phyloP scores from a whole-genome alignment of 441 rosid species.

The Euphorbia celastroides region DNA sequence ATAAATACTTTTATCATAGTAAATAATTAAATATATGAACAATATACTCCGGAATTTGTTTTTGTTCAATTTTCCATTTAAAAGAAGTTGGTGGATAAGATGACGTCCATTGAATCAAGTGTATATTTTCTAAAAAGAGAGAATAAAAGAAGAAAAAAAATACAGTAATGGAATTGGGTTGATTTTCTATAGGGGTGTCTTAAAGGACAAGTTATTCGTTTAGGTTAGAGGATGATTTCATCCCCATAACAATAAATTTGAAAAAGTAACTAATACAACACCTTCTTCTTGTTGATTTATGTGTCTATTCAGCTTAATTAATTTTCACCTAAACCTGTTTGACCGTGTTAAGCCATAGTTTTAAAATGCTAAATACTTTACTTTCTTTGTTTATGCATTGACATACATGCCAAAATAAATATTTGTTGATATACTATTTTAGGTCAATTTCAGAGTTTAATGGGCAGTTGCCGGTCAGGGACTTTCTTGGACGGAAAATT shows the following conservation, averaged over 20 bases:
- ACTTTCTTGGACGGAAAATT: too few species aligned
- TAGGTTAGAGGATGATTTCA: slow-evolving; percentile 1
- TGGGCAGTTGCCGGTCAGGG: too few species aligned
- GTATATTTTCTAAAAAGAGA: not conserved
- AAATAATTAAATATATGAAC: not conserved
- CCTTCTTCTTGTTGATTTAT: not conserved
- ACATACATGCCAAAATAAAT: not conserved
- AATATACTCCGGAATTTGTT: not conserved
- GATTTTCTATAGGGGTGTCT: slow-evolving; percentile 14
- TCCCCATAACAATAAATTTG: not conserved
- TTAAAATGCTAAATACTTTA: not conserved
- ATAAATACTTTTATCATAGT: too few species aligned
- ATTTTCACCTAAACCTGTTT: not conserved
- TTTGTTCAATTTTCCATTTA: not conserved
- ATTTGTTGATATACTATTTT: too few species aligned
- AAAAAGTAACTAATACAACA: not conserved
- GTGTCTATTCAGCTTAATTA: not conserved
- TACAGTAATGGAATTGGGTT: not conserved
- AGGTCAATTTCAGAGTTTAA: too few species aligned
- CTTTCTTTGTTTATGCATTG: not conserved
- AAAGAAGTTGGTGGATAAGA: slow-evolving; percentile 12
- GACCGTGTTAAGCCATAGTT: not conserved
- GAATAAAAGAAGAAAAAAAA: not conserved
- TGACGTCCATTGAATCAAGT: not conserved
- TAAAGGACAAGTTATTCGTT: slow-evolving; percentile 32